Evolutionary conservation across 2,329 filamentous ascomycete genomes (phyloP).

Genomic region (Colletotrichum lindemuthianum): DNA sequence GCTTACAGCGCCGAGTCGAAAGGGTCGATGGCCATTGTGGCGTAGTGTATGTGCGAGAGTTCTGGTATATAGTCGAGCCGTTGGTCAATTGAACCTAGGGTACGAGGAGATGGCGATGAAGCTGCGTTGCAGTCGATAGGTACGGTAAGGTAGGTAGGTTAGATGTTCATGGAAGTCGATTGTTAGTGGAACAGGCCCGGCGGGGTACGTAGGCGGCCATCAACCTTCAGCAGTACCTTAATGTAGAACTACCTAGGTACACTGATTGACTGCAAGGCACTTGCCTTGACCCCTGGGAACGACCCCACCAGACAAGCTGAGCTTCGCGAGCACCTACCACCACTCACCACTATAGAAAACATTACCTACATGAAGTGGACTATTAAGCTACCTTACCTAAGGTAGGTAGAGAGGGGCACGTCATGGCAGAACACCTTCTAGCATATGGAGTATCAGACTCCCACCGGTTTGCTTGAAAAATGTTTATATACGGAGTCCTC

Average conservation of each 20-base stretch:
- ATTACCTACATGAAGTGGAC: neutral
- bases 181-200: slow-evolving; percentile 18
- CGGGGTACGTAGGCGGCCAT: slow-evolving; percentile 15
- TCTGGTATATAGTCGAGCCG: neutral
- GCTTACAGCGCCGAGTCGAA: slow-evolving; percentile 82
- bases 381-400: neutral
- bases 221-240: neutral
- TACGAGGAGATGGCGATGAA: neutral
- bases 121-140: slow-evolving; percentile 4
- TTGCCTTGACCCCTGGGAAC: slow-evolving; percentile 11
- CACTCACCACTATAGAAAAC: neutral
- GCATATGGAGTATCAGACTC: neutral
- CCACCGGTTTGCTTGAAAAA: too few relatives aligned
- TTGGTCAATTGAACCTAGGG: too few relatives aligned
- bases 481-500: slow-evolving; percentile 5
- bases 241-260: neutral
- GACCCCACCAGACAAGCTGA: slow-evolving; percentile 24
- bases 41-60: neutral
- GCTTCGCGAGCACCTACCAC: slow-evolving; percentile 26
- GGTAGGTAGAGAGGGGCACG: slow-evolving; percentile 10
- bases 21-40: slow-evolving; percentile 66
- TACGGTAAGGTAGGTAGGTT: slow-evolving; percentile 10
- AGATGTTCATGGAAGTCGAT: slow-evolving; percentile 12
- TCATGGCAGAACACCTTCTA: neutral
- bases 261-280: too few relatives aligned